Evolutionary conservation across 2,329 filamentous ascomycete genomes (phyloP).

Genomic region (Rhynchosporium graminicola): DNA sequence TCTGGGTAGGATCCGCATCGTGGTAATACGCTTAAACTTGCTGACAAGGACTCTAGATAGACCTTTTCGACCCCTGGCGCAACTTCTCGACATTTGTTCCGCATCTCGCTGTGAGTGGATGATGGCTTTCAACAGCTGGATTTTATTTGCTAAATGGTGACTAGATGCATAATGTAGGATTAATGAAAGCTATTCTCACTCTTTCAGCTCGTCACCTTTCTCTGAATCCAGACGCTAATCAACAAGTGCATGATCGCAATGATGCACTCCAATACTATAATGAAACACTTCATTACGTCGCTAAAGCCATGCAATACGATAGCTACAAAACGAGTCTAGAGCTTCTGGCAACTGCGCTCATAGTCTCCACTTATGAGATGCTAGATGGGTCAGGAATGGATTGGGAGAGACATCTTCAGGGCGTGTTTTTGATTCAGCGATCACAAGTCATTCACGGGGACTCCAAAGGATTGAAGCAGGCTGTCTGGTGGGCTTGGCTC

Average conservation of each 20-base stretch:
- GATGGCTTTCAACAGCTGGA: neutral
- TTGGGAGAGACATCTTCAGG: constrained; percentile 64
- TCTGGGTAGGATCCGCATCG: constrained; percentile 26
- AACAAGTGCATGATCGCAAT: constrained; percentile 41
- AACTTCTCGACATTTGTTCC: constrained; percentile 42
- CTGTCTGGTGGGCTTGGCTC: constrained; percentile 67
- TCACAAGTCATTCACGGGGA: constrained; percentile 62
- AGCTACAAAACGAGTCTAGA: constrained; percentile 59
- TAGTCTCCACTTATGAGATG: constrained; percentile 68
- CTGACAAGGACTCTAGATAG: constrained; percentile 31
- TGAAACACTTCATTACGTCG: constrained; percentile 62
- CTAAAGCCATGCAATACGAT: constrained; percentile 58
- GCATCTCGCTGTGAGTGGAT: constrained; percentile 36
- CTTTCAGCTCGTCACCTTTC: constrained; percentile 53
- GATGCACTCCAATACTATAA: constrained; percentile 57
- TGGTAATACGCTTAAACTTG: too few relatives aligned
- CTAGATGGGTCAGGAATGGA: constrained; percentile 55
- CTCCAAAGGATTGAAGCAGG: constrained; percentile 55
- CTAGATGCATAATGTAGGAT: constrained; percentile 53
- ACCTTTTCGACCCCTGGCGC: constrained; percentile 41
- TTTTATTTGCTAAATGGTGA: constrained; percentile 12
- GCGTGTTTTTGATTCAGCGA: constrained; percentile 67
- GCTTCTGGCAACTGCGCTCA: constrained; percentile 58
- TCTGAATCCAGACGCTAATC: constrained; percentile 39
- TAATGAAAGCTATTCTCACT: constrained; percentile 59